Conservation (phyloP, 306 rosid species). For the Pyrus betulifolia region DNA sequence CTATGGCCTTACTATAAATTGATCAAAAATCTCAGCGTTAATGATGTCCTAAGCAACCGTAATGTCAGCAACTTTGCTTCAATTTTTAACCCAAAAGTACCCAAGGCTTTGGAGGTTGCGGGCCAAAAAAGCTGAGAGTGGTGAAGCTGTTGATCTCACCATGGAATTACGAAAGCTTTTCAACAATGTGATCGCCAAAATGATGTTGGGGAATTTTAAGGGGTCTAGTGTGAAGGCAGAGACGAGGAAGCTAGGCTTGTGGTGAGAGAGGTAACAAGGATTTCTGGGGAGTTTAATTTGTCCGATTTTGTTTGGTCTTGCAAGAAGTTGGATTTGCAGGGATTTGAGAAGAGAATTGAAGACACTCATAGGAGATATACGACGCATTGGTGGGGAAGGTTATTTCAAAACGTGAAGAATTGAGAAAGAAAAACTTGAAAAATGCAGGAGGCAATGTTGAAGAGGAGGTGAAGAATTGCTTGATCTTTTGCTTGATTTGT, state of each 20-base stretch:
- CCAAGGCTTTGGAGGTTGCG: background rate
- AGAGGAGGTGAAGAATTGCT: constrained; percentile 10
- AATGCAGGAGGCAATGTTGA: background rate
- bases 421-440: constrained; percentile 9
- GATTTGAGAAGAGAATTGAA: constrained; percentile 29
- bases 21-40: constrained; percentile 26
- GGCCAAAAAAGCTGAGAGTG: constrained; percentile 8
- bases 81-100: constrained; percentile 19
- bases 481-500: constrained; percentile 24
- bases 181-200: constrained; percentile 29
- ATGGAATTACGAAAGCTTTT: constrained; percentile 25
- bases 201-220: constrained; percentile 33
- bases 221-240: background rate
- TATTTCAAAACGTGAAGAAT: constrained; percentile 25
- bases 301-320: constrained; percentile 20
- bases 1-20: constrained; percentile 40
- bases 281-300: constrained; percentile 31
- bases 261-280: constrained; percentile 25
- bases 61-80: constrained; percentile 6
- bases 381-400: constrained; percentile 35
- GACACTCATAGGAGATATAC: constrained; percentile 11
- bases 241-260: constrained; percentile 13
- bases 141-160: constrained; percentile 22
- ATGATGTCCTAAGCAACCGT: constrained; percentile 25
- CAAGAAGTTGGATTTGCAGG: constrained; percentile 22